These are phyloP conservation scores for Pleurostoma richardsiae DNA, from an alignment of 2,329 filamentous ascomycete genomes.

Conservation along the genomic window DNA sequence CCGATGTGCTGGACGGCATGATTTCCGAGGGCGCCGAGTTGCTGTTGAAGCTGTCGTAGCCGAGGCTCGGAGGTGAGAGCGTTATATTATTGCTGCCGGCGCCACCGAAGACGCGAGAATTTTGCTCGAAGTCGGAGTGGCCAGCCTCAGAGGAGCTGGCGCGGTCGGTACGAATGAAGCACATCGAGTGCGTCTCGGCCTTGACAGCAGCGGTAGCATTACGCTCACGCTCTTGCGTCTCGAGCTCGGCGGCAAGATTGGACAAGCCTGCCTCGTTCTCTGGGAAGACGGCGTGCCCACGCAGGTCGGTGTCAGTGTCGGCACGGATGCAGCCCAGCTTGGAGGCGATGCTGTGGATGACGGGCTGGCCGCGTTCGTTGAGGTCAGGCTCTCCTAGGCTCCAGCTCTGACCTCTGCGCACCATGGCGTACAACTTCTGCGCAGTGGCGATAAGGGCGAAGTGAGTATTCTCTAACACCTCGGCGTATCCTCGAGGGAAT, in stretches of 20 bases:
- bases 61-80: slow-evolving; percentile 49
- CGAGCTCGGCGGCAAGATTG: slow-evolving; percentile 51
- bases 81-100: slow-evolving; percentile 34
- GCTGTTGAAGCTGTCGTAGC: slow-evolving; percentile 36
- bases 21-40: slow-evolving; percentile 15
- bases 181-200: slow-evolving; percentile 27
- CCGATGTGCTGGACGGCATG: too few species aligned
- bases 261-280: slow-evolving; percentile 55
- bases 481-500: slow-evolving; percentile 57
- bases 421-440: slow-evolving; percentile 62
- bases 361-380: slow-evolving; percentile 57
- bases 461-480: slow-evolving; percentile 61
- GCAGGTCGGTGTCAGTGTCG: slow-evolving; percentile 55
- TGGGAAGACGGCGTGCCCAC: slow-evolving; percentile 53
- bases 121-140: slow-evolving; percentile 49
- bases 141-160: slow-evolving; percentile 51
- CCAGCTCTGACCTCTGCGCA: slow-evolving; percentile 53
- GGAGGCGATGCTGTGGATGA: slow-evolving; percentile 61
- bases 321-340: slow-evolving; percentile 60
- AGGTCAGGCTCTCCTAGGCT: slow-evolving; percentile 58
- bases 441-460: slow-evolving; percentile 60
- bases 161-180: slow-evolving; percentile 36
- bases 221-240: slow-evolving; percentile 36
- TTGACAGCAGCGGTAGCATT: slow-evolving; percentile 23
- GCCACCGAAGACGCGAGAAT: slow-evolving; percentile 48